phyloP scores from a whole-genome alignment of 2,329 filamentous ascomycete species.

The Ophiostoma sp. region DNA sequence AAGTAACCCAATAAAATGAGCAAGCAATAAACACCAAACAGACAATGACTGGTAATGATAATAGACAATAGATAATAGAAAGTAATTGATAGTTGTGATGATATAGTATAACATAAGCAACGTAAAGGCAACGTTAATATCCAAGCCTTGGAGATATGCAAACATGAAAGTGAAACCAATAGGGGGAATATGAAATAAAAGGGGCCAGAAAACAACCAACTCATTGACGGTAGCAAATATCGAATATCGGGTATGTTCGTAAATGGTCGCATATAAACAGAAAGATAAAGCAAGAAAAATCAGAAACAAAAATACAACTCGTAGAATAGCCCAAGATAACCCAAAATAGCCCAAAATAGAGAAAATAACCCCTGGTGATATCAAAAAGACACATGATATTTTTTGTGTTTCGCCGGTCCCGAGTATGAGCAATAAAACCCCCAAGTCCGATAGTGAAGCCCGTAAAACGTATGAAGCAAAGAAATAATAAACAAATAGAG shows the following conservation, averaged over 20 bases:
- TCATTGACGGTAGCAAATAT: not conserved
- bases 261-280: not conserved
- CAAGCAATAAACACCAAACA: not conserved
- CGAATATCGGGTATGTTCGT: slow-evolving; percentile 8
- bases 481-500: not conserved
- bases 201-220: slow-evolving; percentile 7
- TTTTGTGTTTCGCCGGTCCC: slow-evolving; percentile 11
- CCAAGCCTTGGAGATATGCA: not conserved
- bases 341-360: not conserved
- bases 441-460: slow-evolving; percentile 14
- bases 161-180: not conserved
- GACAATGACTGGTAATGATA: not conserved
- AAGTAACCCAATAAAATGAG: not conserved
- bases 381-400: slow-evolving; percentile 10
- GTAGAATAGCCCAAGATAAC: not conserved
- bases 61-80: no score
- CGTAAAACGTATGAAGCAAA: slow-evolving; percentile 1
- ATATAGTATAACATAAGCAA: not conserved
- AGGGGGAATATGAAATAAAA: slow-evolving; percentile 6
- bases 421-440: slow-evolving; percentile 13
- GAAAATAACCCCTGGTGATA: not conserved
- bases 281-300: not conserved
- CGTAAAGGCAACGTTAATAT: not conserved
- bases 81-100: not conserved
- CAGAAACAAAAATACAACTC: slow-evolving; percentile 3